Percentiles rank a stretch among this genome's conserved stretches.
Conservation (phyloP, 768 basidiomycete genomes). For the Calocera cornea region DNA sequence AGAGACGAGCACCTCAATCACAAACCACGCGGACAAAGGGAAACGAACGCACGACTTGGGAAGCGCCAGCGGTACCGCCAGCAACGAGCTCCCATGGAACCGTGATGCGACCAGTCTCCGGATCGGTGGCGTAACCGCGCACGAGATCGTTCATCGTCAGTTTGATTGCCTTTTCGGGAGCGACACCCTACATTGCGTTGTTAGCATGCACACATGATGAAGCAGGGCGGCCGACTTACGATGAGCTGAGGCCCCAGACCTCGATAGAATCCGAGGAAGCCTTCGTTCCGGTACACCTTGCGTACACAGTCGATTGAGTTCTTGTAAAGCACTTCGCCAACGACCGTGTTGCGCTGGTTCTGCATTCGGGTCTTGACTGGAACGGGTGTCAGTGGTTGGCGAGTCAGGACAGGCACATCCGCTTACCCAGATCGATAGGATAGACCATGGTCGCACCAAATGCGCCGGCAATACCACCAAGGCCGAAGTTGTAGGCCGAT, state of each 20-base stretch:
- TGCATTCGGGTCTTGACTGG: slow-evolving; percentile 55
- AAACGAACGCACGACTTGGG: slow-evolving; percentile 73
- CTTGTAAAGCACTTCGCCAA: slow-evolving; percentile 92
- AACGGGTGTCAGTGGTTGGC: background rate
- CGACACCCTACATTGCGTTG: slow-evolving; percentile 53
- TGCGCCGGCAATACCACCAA: slow-evolving; percentile 82
- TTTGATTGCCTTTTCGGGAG: slow-evolving; percentile 96
- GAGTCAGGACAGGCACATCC: background rate
- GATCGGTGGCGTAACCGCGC: slow-evolving; percentile 71
- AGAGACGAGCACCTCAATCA: slow-evolving; percentile 10
- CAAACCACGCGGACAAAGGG: slow-evolving; percentile 6
- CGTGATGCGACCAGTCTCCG: slow-evolving; percentile 88
- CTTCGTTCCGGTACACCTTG: slow-evolving; percentile 92
- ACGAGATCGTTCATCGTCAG: slow-evolving; percentile 91
- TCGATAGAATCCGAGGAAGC: slow-evolving; percentile 88
- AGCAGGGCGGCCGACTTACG: slow-evolving; percentile 30
- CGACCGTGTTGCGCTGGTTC: slow-evolving; percentile 92
- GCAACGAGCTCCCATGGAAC: slow-evolving; percentile 84
- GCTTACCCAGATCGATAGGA: slow-evolving; percentile 83
- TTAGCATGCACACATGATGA: background rate
- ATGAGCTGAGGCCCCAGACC: slow-evolving; percentile 90
- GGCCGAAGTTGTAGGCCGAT: slow-evolving; percentile 73
- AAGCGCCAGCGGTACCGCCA: slow-evolving; percentile 87
- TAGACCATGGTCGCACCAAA: slow-evolving; percentile 96
- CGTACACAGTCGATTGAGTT: slow-evolving; percentile 88